phyloP scores from a whole-genome alignment of 2,329 filamentous ascomycete genomes.

The Dactylellina sp. region DNA sequence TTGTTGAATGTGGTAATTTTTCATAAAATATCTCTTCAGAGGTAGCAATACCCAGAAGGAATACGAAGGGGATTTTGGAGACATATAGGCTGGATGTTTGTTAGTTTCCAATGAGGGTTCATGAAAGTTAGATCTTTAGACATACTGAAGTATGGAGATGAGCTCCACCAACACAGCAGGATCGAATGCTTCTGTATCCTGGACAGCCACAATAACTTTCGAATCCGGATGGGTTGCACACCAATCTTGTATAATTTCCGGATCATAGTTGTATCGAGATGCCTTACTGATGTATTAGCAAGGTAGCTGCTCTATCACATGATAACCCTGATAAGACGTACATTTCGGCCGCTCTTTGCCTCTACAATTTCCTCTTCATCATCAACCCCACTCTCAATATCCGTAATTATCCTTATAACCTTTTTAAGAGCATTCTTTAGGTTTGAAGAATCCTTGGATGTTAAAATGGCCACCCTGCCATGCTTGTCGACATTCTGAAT shows the following conservation, averaged over 20 bases:
- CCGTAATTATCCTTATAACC: constrained; percentile 76
- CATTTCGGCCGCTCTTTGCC: constrained; percentile 62
- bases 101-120: constrained; percentile 11
- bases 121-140: constrained; percentile 27
- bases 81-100: constrained; percentile 71
- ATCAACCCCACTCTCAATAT: constrained; percentile 65
- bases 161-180: constrained; percentile 77
- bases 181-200: constrained; percentile 86
- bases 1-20: constrained; percentile 76
- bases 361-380: constrained; percentile 71
- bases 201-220: constrained; percentile 77
- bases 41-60: constrained; percentile 83
- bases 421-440: constrained; percentile 79
- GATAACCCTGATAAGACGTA: constrained; percentile 4
- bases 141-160: constrained; percentile 75
- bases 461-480: constrained; percentile 75
- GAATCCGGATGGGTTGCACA: constrained; percentile 68
- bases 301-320: background rate
- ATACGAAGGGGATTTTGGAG: constrained; percentile 79
- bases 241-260: constrained; percentile 75
- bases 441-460: constrained; percentile 78
- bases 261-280: constrained; percentile 73
- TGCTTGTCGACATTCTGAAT: constrained; percentile 66
- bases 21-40: constrained; percentile 83
- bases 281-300: constrained; percentile 3